These are phyloP conservation scores for Xylaria longipes DNA, from an alignment of 495 filamentous ascomycete genomes.

Conservation along the genomic window DNA sequence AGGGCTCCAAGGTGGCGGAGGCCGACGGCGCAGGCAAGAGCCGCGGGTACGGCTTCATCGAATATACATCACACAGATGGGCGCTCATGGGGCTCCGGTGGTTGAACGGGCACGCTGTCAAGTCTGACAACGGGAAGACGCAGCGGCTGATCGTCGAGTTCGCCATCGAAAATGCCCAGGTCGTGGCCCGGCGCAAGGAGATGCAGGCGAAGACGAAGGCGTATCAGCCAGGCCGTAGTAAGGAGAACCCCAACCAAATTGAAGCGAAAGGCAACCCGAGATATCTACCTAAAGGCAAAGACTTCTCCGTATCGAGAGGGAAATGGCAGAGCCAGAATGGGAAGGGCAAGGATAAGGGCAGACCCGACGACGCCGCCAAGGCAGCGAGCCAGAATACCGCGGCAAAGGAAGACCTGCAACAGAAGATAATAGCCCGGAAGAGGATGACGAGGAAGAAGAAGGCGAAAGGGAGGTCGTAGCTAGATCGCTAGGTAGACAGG, in stretches of 20 bases:
- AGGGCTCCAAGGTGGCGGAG: slow-evolving; percentile 82
- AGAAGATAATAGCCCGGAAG: slow-evolving; percentile 57
- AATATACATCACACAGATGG: slow-evolving; percentile 92
- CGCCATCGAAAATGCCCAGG: slow-evolving; percentile 97
- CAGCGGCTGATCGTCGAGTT: slow-evolving; percentile 90
- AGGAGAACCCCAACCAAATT: background rate
- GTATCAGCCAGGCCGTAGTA: background rate
- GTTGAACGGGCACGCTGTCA: slow-evolving; percentile 83
- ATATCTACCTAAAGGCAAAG: slow-evolving; percentile 30
- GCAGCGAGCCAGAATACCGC: slow-evolving; percentile 23
- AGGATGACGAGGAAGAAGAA: slow-evolving; percentile 59
- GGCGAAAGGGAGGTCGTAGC: slow-evolving; percentile 32
- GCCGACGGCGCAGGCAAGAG: slow-evolving; percentile 72
- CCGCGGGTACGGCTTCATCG: slow-evolving; percentile 95
- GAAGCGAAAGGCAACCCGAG: background rate
- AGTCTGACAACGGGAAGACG: slow-evolving; percentile 55
- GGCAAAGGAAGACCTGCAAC: slow-evolving; percentile 47
- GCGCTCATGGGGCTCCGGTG: slow-evolving; percentile 94
- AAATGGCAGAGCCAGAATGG: slow-evolving; percentile 30
- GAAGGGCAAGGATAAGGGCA: slow-evolving; percentile 24
- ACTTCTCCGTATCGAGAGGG: slow-evolving; percentile 41
- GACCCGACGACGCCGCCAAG: slow-evolving; percentile 28
- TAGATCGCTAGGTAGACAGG: background rate
- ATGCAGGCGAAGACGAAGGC: slow-evolving; percentile 65
- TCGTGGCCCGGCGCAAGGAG: slow-evolving; percentile 79